Evolutionary conservation across 441 rosid species (phyloP), one percentile per base, ranked within the genome.

Genomic region (Aquilaria agallochum): DNA sequence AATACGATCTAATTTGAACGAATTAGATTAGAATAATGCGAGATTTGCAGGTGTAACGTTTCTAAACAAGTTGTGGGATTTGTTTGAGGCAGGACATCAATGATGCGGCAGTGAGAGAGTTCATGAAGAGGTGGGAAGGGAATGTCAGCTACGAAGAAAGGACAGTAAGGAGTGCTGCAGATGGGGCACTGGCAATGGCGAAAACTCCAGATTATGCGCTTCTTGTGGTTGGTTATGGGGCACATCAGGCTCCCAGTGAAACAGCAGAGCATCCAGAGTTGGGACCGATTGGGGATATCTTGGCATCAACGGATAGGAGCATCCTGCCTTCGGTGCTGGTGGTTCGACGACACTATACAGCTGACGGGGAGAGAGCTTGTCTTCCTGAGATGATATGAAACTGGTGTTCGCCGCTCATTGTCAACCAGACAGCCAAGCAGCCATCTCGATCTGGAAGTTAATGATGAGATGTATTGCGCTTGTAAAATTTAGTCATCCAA

Each of bases 211-310:
- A 65, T 6, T 67, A 74, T 33, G 80, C 70, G 32, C 72, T 81
- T 32, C 11, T 81, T 15, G 50, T 79, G 2, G 71, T 74, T 0
- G 83, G 90, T 0, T 76, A 66, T 31, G 71, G 72, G 4, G 56
- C 64, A 66, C 69, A 68, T 13, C 76, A 74, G 2, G 27, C 55
- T 31, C 31, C 46, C 4, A 11, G 7, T 50, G 69, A 51, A 40
- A 71, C 60, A 12, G 60, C 71, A 0, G 74, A 72, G 30, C 62
- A 62, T 31, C 50, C 66, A 3, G 84, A 72, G 52, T 60, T 83
- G 48, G 84, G 79, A 15, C 45, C 65, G 0, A 55, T 72, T 0
- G 80, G 80, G 30, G 66, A 66, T 62, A 59, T 77, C 30, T 34
- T 83, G 50, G 79, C 76, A 27, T 78, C 73, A 27, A 66, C 75